A percentile compares a stretch with the other conserved stretches of the same genome.
phyloP scores from a whole-genome alignment of 257 asterid genomes.

The Nicotiana noctiflora region DNA sequence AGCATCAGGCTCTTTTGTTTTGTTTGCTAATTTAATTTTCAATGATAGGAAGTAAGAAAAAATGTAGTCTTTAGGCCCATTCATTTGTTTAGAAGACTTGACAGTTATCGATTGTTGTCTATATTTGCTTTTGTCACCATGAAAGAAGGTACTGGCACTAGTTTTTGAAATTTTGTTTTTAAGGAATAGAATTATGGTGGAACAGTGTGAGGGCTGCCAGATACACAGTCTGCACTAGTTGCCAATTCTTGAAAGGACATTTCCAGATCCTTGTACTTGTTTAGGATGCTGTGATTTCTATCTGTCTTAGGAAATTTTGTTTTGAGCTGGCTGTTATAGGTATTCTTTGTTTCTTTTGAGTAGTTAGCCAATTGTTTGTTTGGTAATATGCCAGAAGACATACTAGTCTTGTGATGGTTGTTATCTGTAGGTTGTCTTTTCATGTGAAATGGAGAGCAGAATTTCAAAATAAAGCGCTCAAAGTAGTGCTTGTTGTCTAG shows the following conservation, averaged over 20 bases:
- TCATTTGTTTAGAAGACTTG: not conserved
- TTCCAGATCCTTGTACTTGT: not conserved
- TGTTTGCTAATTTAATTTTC: not conserved
- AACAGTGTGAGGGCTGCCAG: not conserved
- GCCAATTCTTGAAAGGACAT: not conserved
- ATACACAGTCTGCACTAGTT: not conserved
- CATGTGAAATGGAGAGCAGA: not conserved
- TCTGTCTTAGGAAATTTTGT: not conserved
- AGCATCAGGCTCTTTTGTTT: not conserved
- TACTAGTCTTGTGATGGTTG: not conserved
- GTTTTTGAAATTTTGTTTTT: not conserved
- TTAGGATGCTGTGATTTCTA: not conserved
- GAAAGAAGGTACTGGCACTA: not conserved
- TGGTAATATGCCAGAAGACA: not conserved
- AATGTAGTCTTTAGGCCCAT: not conserved
- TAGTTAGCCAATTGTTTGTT: not conserved
- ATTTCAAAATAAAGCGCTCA: not conserved
- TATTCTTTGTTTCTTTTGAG: not conserved
- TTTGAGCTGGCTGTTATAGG: not conserved
- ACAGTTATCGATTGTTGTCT: not conserved
- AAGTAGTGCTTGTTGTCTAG: not conserved
- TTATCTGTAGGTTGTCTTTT: not conserved
- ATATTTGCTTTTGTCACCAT: constrained; percentile 1
- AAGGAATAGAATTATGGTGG: not conserved
- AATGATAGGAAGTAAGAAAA: not conserved